These are phyloP conservation scores for Thermomucor indicae-seudaticae DNA, from an alignment of 371 early-diverging fungal species.

Conservation along the genomic window DNA sequence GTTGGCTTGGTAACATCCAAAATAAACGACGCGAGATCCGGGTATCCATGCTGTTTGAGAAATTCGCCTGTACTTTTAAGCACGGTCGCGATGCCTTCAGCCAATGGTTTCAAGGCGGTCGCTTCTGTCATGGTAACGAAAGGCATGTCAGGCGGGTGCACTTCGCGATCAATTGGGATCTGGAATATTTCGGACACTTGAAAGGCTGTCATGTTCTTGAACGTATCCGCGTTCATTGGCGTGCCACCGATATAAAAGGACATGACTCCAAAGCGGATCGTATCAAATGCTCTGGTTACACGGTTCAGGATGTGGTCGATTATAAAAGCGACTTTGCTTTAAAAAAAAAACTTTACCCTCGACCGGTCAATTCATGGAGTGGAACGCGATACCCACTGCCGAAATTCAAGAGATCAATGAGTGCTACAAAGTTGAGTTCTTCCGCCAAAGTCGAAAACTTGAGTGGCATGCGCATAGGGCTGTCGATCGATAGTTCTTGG, in stretches of 20 bases:
- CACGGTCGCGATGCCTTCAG: conserved; percentile 55
- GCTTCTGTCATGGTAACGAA: conserved; percentile 70
- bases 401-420: conserved; percentile 69
- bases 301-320: too few relatives aligned
- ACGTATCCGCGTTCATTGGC: conserved; percentile 38
- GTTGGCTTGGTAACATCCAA: conserved; percentile 54
- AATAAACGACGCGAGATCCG: conserved; percentile 66
- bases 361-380: conserved; percentile 55
- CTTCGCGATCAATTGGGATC: conserved; percentile 62
- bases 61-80: conserved; percentile 70
- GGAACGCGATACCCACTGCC: conserved; percentile 67
- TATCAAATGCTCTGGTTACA: conserved; percentile 73
- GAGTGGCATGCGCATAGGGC: conserved; percentile 65
- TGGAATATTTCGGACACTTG: conserved; percentile 58
- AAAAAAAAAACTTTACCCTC: conserved; percentile 66
- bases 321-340: conserved; percentile 2
- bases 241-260: conserved; percentile 69
- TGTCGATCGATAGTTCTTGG: conserved; percentile 41
- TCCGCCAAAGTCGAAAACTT: conserved; percentile 64
- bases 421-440: conserved; percentile 71
- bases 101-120: conserved; percentile 59
- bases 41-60: conserved; percentile 50
- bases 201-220: conserved; percentile 36
- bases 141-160: conserved; percentile 45
- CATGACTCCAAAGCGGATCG: conserved; percentile 81